Base-by-base conservation (phyloP, 192 early-diverging fungal genomes). In the Polychytrium aggregatum region DNA sequence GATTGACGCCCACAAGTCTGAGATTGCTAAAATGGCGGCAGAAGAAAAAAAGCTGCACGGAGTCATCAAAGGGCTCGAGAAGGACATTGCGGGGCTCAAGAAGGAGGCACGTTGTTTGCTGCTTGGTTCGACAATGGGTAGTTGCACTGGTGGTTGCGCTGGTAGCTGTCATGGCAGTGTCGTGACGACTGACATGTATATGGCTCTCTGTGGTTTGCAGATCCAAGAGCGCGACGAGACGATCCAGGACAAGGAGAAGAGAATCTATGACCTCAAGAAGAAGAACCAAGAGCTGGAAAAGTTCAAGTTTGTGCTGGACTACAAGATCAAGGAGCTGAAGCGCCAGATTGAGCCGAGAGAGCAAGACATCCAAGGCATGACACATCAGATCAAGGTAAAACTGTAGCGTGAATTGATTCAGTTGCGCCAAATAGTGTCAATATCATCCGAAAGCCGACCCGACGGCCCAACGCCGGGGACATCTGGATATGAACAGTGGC, bases 241-340 rank as follows among this genome's bases (percentile, higher is more conserved):
- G 25, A 72, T 77, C 30, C 59, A 68, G 39, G 74, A 77, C 42
- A 77, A 77, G 50, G 71, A 72, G 35, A 77, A 77, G 46, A 62
- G 74, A 22, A 77, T 77, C 44, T 74, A 68, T 41, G 74, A 77
- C 47, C 41, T 77, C 16, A 63, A 72, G 44, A 77, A 77, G 48
- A 77, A 77, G 38, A 77, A 77, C 41, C 71, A 77, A 48, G 74
- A 77, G 46, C 62, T 77, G 34, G 74, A 77, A 57, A 77, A 77
- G 55, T 77, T 77, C 55, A 77, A 77, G 46, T 77, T 77, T 52
- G 74, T 77, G 10, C 55, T 77, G n/a, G 74, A 77, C 40, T 77
- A 72, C 51, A 77, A 77, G 47, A 68, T 77, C 21, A 35, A 64
- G 24, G 74, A 77, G 52, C 47, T 77, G 14, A 60, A 62, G 34